Evolutionary conservation across 73 alveolate genomes (phyloP).

Genomic region (Paramecium caudatum): DNA sequence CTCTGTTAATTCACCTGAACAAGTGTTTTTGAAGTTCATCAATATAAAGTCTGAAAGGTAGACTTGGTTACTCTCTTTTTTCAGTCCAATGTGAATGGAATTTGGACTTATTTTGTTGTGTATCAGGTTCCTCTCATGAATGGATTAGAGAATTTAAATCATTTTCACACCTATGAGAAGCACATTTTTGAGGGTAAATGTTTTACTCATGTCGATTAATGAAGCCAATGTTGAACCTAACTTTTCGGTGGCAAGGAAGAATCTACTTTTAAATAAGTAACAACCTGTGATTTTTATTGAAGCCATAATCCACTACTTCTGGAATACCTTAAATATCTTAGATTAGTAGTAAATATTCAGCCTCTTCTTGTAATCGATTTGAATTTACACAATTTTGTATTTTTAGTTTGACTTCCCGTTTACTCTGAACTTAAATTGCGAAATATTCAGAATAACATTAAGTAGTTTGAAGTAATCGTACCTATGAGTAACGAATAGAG

Average conservation of each 20-base stretch:
- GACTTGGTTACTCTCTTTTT: too few relatives aligned
- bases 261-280: not conserved
- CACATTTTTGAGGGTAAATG: too few relatives aligned
- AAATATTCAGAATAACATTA: not conserved
- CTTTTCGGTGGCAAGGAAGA: not conserved
- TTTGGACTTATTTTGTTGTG: too few relatives aligned
- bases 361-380: not conserved
- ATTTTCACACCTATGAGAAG: too few relatives aligned
- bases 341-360: not conserved
- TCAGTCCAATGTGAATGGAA: too few relatives aligned
- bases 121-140: too few relatives aligned
- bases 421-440: not conserved
- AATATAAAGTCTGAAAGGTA: too few relatives aligned
- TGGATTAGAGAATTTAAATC: too few relatives aligned
- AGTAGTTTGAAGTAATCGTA: not conserved
- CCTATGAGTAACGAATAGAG: not conserved
- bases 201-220: too few relatives aligned
- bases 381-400: not conserved
- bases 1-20: too few relatives aligned
- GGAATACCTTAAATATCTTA: slow-evolving; percentile 37
- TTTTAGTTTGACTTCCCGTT: slow-evolving; percentile 8
- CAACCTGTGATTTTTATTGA: slow-evolving; percentile 4
- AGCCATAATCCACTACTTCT: slow-evolving; percentile 4
- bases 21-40: too few relatives aligned
- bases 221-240: not conserved